These are phyloP conservation scores for Tolypocladium tropicale DNA, from an alignment of 2,329 filamentous ascomycete genomes.

Conservation along the genomic window DNA sequence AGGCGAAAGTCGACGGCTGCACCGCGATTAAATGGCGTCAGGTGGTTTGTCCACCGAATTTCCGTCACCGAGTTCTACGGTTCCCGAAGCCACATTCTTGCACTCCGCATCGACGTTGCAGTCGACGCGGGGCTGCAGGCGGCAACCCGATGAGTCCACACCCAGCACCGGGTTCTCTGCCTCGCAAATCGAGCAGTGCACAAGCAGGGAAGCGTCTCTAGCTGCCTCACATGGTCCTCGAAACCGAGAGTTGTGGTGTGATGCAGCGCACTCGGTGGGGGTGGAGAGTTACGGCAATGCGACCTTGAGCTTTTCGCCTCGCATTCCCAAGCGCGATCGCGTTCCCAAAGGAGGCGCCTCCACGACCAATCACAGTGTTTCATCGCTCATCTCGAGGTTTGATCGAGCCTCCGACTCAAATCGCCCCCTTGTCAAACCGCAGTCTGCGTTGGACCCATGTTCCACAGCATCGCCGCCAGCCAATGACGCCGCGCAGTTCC, in stretches of 20 bases:
- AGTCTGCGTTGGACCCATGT: background rate
- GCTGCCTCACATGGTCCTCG: background rate
- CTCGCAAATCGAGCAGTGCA: background rate
- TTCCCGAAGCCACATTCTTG: background rate
- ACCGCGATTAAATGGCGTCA: background rate
- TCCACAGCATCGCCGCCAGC: background rate
- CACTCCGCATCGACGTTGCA: constrained; percentile 1
- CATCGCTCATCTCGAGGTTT: background rate
- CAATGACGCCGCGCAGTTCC: background rate
- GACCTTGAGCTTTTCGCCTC: constrained; percentile 4
- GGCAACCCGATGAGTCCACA: background rate
- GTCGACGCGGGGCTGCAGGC: background rate
- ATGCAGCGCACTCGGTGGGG: constrained; percentile 2
- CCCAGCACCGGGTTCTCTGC: background rate
- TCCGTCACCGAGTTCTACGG: background rate
- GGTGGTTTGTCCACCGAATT: background rate
- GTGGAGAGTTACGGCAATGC: constrained; percentile 6
- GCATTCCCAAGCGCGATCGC: background rate
- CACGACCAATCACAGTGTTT: background rate
- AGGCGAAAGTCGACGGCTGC: background rate
- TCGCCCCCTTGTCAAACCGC: background rate
- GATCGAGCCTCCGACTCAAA: background rate
- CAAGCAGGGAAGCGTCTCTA: background rate
- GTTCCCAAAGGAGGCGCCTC: background rate
- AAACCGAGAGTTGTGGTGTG: constrained; percentile 1